Percentiles rank a stretch among this genome's conserved stretches.
phyloP scores from a whole-genome alignment of 2,329 filamentous ascomycete genomes.

The Cladosporium phlei region DNA sequence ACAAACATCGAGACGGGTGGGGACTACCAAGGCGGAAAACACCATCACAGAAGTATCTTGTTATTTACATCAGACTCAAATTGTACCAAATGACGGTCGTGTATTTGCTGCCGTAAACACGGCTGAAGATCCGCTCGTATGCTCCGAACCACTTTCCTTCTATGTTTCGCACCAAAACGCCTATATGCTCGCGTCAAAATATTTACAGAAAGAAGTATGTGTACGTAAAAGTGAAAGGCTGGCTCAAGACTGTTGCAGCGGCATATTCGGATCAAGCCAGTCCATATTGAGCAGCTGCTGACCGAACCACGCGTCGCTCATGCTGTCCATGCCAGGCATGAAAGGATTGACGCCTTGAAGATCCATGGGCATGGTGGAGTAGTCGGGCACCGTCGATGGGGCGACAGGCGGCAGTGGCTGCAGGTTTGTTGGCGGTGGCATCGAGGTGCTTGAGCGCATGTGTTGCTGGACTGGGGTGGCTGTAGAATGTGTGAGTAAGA shows the following conservation, averaged over 20 bases:
- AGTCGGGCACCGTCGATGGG: slow-evolving; percentile 2
- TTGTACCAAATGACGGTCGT: too few species aligned
- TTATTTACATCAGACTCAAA: too few species aligned
- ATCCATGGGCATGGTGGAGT: slow-evolving; percentile 19
- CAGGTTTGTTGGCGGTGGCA: slow-evolving; percentile 1
- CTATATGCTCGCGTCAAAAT: not conserved
- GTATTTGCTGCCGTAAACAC: too few species aligned
- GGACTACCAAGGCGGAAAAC: too few species aligned
- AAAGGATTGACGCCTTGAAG: slow-evolving; percentile 13
- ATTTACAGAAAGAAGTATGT: too few species aligned
- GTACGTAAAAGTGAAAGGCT: not conserved
- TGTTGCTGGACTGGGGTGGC: slow-evolving; percentile 1
- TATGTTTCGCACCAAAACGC: not conserved
- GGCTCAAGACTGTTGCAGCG: not conserved
- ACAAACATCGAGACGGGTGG: too few species aligned
- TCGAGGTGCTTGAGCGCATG: not conserved
- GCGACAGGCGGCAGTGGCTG: slow-evolving; percentile 1
- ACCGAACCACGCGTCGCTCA: slow-evolving; percentile 24
- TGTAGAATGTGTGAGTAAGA: slow-evolving; percentile 15
- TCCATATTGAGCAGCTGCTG: slow-evolving; percentile 25
- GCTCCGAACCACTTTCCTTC: not conserved
- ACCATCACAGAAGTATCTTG: too few species aligned
- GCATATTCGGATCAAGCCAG: slow-evolving; percentile 20
- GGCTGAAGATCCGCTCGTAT: not conserved
- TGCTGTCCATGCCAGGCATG: slow-evolving; percentile 21